These are phyloP conservation scores for Rhizopus microsporus DNA, from an alignment of 371 early-diverging fungal species.

Conservation along the genomic window DNA sequence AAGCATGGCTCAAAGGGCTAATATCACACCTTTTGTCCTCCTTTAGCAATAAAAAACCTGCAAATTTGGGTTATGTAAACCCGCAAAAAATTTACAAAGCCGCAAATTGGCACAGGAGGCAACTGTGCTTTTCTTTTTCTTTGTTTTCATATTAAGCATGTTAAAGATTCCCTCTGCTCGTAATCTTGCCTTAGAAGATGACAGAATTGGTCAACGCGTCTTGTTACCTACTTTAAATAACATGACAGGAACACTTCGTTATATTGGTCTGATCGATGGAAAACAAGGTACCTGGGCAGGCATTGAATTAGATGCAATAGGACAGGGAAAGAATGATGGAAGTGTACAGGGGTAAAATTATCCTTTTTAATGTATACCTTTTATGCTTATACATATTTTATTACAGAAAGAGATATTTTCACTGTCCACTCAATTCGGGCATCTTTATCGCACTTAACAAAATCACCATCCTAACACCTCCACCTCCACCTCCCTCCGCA, in stretches of 20 bases:
- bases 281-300: slow-evolving; percentile 79
- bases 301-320: slow-evolving; percentile 60
- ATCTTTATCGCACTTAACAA: slow-evolving; percentile 71
- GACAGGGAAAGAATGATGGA: slow-evolving; percentile 82
- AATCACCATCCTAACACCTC: slow-evolving; percentile 36
- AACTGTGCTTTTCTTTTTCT: too few relatives aligned
- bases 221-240: slow-evolving; percentile 19
- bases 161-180: not conserved
- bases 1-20: not conserved
- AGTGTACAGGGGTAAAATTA: slow-evolving; percentile 61
- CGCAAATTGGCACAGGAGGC: not conserved
- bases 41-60: too few relatives aligned
- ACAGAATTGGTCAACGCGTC: slow-evolving; percentile 27
- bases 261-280: slow-evolving; percentile 28
- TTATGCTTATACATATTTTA: not conserved
- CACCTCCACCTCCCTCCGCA: slow-evolving; percentile 3
- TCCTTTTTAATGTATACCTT: not conserved
- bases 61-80: too few relatives aligned
- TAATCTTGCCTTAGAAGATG: not conserved
- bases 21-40: too few relatives aligned
- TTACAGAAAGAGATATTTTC: slow-evolving; percentile 58
- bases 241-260: slow-evolving; percentile 61
- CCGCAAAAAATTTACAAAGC: not conserved
- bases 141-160: not conserved
- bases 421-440: slow-evolving; percentile 67